phyloP scores from a whole-genome alignment of 2,329 filamentous ascomycete species.

The Aureobasidium subglaciale region DNA sequence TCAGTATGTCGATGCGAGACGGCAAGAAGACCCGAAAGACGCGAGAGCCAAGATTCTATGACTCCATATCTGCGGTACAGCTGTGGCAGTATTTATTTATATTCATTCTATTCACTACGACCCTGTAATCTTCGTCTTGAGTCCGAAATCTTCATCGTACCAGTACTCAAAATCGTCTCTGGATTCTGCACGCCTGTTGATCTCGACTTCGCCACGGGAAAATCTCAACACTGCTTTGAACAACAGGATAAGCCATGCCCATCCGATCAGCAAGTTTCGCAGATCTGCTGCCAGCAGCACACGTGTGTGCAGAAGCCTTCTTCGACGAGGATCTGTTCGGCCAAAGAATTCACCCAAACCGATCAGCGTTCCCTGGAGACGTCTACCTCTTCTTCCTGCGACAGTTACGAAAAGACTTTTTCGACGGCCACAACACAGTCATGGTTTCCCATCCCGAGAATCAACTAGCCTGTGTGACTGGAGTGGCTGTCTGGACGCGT shows the following conservation, averaged over 20 bases:
- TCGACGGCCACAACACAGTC: not conserved
- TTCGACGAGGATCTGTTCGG: conserved; percentile 23
- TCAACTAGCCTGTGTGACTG: conserved; percentile 17
- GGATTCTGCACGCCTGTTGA: too few species aligned
- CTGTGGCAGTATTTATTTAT: not conserved
- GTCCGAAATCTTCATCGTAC: too few species aligned
- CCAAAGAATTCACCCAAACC: conserved; percentile 21
- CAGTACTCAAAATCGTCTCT: too few species aligned
- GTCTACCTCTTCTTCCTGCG: conserved; percentile 23
- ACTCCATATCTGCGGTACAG: not conserved
- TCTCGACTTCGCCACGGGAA: too few species aligned
- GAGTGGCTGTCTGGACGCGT: conserved; percentile 23
- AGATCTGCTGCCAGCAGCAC: conserved; percentile 23
- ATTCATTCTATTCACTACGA: not conserved
- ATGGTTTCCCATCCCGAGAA: conserved; percentile 3
- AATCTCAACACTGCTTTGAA: not conserved
- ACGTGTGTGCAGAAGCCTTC: conserved; percentile 23
- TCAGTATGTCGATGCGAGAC: not conserved
- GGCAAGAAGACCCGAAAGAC: not conserved
- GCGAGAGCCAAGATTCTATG: not conserved
- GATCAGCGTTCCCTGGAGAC: conserved; percentile 22
- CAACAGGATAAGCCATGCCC: conserved; percentile 18
- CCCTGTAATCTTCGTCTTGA: too few species aligned
- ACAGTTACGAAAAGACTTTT: conserved; percentile 18
- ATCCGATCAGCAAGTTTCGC: conserved; percentile 22